Evolutionary conservation across 306 rosid genomes (phyloP).

Genomic region (Comarum palustre): DNA sequence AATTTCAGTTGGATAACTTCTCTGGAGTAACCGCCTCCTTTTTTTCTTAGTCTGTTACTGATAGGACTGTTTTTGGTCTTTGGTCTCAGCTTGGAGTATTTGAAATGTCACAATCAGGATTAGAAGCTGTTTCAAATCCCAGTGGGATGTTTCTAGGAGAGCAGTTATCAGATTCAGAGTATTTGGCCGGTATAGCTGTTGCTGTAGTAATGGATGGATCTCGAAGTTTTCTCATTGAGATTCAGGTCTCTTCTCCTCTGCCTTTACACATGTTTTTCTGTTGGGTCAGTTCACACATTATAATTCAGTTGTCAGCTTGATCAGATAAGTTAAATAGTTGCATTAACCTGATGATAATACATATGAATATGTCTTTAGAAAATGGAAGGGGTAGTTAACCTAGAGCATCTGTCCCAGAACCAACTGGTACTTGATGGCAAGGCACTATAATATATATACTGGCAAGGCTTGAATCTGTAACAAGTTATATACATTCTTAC

Average conservation of each 20-base stretch:
- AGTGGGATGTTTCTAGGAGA: constrained; percentile 76
- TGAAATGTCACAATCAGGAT: constrained; percentile 78
- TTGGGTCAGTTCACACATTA: neutral
- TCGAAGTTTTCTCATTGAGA: constrained; percentile 78
- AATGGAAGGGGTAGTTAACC: neutral
- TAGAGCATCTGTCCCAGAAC: neutral
- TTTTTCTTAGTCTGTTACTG: neutral
- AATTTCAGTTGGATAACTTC: neutral
- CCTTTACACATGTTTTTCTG: neutral
- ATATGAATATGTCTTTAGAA: neutral
- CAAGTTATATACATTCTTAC: neutral
- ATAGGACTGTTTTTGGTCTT: constrained; percentile 11
- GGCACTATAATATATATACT: no score
- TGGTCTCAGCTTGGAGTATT: constrained; percentile 81
- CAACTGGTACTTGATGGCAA: neutral
- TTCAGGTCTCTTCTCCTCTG: constrained; percentile 58
- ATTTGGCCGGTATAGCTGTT: constrained; percentile 75
- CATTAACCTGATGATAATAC: neutral
- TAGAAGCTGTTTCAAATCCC: constrained; percentile 67
- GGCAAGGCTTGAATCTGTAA: neutral
- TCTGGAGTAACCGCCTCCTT: neutral
- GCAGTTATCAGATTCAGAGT: constrained; percentile 58
- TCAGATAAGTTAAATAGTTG: neutral
- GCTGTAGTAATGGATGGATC: constrained; percentile 92
- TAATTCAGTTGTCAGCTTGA: neutral